phyloP scores from a whole-genome alignment of 495 filamentous ascomycete genomes.

The Pyronema omphalodes region DNA sequence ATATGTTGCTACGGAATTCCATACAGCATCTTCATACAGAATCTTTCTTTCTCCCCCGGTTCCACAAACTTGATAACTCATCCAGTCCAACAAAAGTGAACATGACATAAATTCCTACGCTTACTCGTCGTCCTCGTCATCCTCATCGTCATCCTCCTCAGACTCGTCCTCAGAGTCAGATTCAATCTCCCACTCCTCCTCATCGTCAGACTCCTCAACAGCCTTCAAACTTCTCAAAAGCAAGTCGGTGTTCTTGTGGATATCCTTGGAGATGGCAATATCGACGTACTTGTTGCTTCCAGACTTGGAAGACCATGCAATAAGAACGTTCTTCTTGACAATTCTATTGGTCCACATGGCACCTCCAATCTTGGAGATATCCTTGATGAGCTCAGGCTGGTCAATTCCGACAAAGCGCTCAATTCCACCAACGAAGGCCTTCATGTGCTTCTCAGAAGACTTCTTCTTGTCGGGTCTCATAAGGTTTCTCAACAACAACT shows the following conservation, averaged over 20 bases:
- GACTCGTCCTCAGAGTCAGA: neutral
- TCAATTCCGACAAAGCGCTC: conserved; percentile 83
- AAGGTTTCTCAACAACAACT: too few species aligned
- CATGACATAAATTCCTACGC: neutral
- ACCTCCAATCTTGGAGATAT: conserved; percentile 70
- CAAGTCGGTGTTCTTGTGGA: conserved; percentile 80
- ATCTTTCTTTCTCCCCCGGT: neutral
- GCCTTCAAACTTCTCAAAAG: conserved; percentile 89
- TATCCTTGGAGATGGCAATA: conserved; percentile 72
- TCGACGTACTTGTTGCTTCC: conserved; percentile 99
- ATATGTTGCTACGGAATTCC: too few species aligned
- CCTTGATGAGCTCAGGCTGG: conserved; percentile 53
- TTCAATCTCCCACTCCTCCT: conserved; percentile 29
- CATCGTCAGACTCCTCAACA: conserved; percentile 69
- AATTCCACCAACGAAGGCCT: conserved; percentile 89
- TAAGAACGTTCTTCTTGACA: conserved; percentile 67
- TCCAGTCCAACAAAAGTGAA: too few species aligned
- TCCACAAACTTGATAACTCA: neutral
- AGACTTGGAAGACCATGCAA: conserved; percentile 79
- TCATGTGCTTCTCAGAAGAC: conserved; percentile 78
- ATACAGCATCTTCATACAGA: too few species aligned
- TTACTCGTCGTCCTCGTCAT: neutral
- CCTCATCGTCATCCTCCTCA: conserved; percentile 1
- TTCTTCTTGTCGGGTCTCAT: too few species aligned
- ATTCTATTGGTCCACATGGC: conserved; percentile 78